Base-by-base conservation (phyloP, 2,329 filamentous ascomycete genomes). In the Colletotrichum melonis region DNA sequence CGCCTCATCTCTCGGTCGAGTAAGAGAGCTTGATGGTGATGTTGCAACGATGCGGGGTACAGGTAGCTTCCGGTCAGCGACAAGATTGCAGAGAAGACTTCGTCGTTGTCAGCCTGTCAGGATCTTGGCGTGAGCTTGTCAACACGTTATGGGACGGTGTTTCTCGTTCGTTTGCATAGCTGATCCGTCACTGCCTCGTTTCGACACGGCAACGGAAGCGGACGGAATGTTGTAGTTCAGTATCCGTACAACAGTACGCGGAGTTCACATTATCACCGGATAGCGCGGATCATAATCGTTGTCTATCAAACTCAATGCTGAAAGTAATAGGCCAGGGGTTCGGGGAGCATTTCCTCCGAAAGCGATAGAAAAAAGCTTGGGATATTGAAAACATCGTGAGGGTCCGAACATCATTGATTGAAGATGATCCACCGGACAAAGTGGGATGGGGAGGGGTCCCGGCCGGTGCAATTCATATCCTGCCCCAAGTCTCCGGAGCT, bases 291-390 rank as follows among this genome's bases (percentile, higher is more conserved):
- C 19, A n/a, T 26, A 38, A 46, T 42, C 16, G 49, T 54, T 26
- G 28, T 58, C 38, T 28, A 63, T 56, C 55, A 42, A 55, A 32
- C 22, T 7, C 19, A 32, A 67, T 24, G 1, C 12, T 8, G 5
- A 59, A 59, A n/a, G n/a, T 42, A 1, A 24, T 32, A 16, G 55
- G 35, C 8, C 32, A 35, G 46, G 9, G n/a, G 16, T 16, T 22
- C 19, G 12, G 54, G 70, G 70, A 70, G 70, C n/a, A 24, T 60
- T 60, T 32, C 55, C 67, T 73, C 70, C 70, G 67, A 66, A 24
- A 19, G 14, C 42, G 19, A 22, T 42, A 42, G 35, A 38, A 55
- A 49, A 57, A 57, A 35, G 16, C 22, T 42, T 42, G 1, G 49
- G 24, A 65, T 19, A 42, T 28, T 55, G 67, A 65, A 49, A 35